phyloP scores from a whole-genome alignment of 257 asterid species.

The Solanum neorickii region DNA sequence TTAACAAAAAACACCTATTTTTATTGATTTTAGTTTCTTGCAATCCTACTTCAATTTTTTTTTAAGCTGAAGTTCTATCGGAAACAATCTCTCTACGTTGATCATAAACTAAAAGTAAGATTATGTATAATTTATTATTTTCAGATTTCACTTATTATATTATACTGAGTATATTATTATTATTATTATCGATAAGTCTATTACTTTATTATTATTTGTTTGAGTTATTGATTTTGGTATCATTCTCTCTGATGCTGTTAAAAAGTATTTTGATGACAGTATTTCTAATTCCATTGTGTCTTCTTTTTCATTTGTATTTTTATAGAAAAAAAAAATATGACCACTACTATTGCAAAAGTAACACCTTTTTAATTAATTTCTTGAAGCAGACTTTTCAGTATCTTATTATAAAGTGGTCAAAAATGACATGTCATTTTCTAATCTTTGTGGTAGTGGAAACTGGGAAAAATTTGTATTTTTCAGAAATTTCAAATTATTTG shows the following conservation, averaged over 20 bases:
- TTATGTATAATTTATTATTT: not conserved
- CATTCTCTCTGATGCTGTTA: not conserved
- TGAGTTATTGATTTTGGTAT: not conserved
- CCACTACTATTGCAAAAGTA: not conserved
- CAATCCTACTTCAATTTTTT: not conserved
- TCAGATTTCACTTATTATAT: not conserved
- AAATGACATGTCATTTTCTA: conserved; percentile 5
- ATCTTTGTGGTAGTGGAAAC: not conserved
- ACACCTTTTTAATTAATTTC: not conserved
- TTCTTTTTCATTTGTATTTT: conserved; percentile 1
- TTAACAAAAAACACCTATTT: too few species aligned
- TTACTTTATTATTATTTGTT: not conserved
- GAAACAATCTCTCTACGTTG: not conserved
- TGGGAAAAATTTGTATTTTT: not conserved
- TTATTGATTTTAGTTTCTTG: too few species aligned
- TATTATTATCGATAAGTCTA: not conserved
- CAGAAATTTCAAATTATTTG: not conserved
- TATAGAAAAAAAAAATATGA: not conserved
- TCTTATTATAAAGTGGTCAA: not conserved
- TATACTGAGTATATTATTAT: not conserved
- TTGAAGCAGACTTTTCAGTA: not conserved
- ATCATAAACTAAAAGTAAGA: not conserved
- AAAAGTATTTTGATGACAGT: not conserved
- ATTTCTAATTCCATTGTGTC: conserved; percentile 1
- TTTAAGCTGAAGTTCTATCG: not conserved